Conservation (phyloP, 805 yeast species). For the Barnettozyma sp. region DNA sequence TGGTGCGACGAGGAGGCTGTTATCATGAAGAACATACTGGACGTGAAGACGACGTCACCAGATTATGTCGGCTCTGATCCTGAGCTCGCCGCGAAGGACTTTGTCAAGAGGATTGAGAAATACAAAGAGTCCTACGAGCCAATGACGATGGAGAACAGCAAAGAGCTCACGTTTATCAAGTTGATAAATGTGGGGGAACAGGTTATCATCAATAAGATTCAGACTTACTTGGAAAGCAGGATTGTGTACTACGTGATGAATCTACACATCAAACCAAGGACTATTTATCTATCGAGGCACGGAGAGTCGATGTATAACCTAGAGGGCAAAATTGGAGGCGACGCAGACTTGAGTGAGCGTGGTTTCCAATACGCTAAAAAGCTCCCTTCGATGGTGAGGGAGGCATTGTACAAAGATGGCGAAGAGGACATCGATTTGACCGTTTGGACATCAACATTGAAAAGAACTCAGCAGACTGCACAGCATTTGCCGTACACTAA, state of each 20-base stretch:
- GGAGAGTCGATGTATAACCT: conserved; percentile 92
- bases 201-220: conserved; percentile 80
- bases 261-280: conserved; percentile 84
- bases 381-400: conserved; percentile 67
- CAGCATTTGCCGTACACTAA: conserved; percentile 72
- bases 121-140: conserved; percentile 77
- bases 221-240: conserved; percentile 82
- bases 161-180: conserved; percentile 75
- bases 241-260: conserved; percentile 96
- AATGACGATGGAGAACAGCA: conserved; percentile 41
- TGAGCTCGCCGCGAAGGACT: conserved; percentile 66
- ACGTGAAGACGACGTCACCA: conserved; percentile 64
- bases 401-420: conserved; percentile 37
- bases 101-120: conserved; percentile 61
- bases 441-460: conserved; percentile 93
- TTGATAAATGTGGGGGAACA: conserved; percentile 83
- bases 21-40: conserved; percentile 71
- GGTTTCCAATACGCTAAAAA: conserved; percentile 80
- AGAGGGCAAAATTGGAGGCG: conserved; percentile 95
- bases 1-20: conserved; percentile 81
- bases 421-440: conserved; percentile 58
- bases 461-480: conserved; percentile 90
- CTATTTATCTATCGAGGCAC: conserved; percentile 91
- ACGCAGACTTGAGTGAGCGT: conserved; percentile 74
- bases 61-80: conserved; percentile 40